Evolutionary conservation across 2,329 filamentous ascomycete genomes (phyloP).

Genomic region (Metarhizium anisopliae): DNA sequence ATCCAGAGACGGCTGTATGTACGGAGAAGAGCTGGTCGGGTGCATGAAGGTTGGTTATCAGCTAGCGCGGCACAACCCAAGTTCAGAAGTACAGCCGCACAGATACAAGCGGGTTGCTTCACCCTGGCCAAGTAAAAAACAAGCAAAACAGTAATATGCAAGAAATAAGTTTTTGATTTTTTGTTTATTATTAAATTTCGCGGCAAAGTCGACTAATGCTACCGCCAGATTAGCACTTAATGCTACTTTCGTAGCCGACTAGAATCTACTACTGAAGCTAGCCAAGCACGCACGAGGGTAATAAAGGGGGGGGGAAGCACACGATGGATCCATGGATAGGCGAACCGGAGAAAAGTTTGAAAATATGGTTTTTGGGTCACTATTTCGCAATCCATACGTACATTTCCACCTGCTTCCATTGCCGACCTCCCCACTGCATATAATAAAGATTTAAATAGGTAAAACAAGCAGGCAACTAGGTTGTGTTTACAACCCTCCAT

Average conservation of each 20-base stretch:
- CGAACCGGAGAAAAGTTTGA: background rate
- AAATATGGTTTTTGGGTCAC: background rate
- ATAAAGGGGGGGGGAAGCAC: background rate
- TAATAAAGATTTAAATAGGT: constrained; percentile 4
- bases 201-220: too few relatives aligned
- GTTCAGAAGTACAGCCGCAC: too few relatives aligned
- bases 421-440: background rate
- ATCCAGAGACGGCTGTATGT: too few relatives aligned
- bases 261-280: background rate
- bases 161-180: too few relatives aligned
- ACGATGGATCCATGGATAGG: background rate
- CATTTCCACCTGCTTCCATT: constrained; percentile 2
- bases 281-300: background rate
- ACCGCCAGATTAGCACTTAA: too few relatives aligned
- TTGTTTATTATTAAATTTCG: too few relatives aligned
- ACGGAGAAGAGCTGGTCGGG: too few relatives aligned
- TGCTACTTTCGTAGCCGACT: background rate
- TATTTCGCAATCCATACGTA: constrained; percentile 6
- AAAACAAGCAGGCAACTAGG: constrained; percentile 3
- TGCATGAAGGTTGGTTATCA: too few relatives aligned
- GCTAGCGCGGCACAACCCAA: too few relatives aligned
- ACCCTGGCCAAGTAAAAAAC: too few relatives aligned
- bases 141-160: too few relatives aligned
- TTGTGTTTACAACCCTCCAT: background rate
- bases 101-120: too few relatives aligned